Evolutionary conservation across 108 stramenopile species (phyloP), one percentile per base, ranked within the genome.

Genomic region (Cyclostephanos invisitatus): DNA sequence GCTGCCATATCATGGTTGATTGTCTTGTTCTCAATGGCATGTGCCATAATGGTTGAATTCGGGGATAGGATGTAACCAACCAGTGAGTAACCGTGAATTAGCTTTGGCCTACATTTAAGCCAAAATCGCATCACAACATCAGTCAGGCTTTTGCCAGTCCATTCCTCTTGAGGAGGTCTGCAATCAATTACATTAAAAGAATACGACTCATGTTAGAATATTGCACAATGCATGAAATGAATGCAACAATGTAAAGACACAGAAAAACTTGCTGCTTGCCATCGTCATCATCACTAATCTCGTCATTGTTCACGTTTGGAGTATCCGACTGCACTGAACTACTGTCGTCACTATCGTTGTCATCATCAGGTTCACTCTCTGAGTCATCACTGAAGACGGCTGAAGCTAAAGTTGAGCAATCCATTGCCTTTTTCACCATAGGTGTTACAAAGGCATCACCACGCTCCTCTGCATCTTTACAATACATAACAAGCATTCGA

Each of bases 11-110:
- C 42, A 42, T 66, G 47, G 17, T 35, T 28, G 27, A 24, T 25
- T n/a, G 44, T 21, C 48, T 18, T 47, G 8, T 66, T 48, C 15
- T 24, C 25, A 25, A 29, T 24, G 17, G 64, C 64, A 51, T 51
- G 47, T n/a, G 24, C 20, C 64, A 66, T 66, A 29, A 66, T 66
- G 3, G 48, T 49, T 49, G 50, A 49, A 29, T 66, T 35, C 1
- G 64, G 50, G 32, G 47, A 49, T 42, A 66, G 32, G 10, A 66
- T 17, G 50, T 66, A 66, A n/a, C 64, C 64, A 49, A 17, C 64
- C n/a, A 47, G 48, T 25, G 48, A 29, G 28, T 66, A 66, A 29
- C 53, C 64, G 50, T 65, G 64, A 2, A 66, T 14, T 28, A 66
- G 48, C 28, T 50, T 51, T 22, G 20, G 25, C 28, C 28, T 49